Conservation (phyloP, 768 basidiomycete species). For the Phlebiopsis flavidoalba region DNA sequence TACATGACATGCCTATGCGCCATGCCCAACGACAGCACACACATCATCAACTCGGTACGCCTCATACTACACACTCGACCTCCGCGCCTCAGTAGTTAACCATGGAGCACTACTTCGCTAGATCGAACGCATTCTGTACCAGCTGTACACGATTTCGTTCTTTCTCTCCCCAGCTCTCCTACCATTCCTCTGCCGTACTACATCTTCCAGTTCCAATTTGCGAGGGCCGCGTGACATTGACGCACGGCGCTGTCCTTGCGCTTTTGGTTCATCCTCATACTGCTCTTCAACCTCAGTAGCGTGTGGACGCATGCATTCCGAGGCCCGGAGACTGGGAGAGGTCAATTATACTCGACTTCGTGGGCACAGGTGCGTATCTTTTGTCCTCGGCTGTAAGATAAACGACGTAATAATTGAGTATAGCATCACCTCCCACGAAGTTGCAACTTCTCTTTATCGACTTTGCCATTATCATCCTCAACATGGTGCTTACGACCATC, state of each 20-base stretch:
- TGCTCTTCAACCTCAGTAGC: slow-evolving; percentile 52
- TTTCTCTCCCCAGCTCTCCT: slow-evolving; percentile 67
- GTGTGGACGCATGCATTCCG: slow-evolving; percentile 57
- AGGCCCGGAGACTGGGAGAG: slow-evolving; percentile 54
- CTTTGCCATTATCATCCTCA: slow-evolving; percentile 60
- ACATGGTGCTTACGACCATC: slow-evolving; percentile 60
- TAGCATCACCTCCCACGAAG: slow-evolving; percentile 53
- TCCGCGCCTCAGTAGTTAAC: not conserved
- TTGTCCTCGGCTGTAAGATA: not conserved
- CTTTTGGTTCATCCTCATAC: slow-evolving; percentile 56
- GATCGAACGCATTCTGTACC: slow-evolving; percentile 70
- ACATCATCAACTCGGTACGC: slow-evolving; percentile 25
- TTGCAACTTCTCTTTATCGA: slow-evolving; percentile 63
- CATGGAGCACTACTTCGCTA: slow-evolving; percentile 21
- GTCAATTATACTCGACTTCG: slow-evolving; percentile 68
- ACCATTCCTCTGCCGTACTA: slow-evolving; percentile 49
- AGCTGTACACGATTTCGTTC: slow-evolving; percentile 72
- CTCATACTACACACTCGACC: not conserved
- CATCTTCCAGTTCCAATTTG: slow-evolving; percentile 58
- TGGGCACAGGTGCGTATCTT: slow-evolving; percentile 60
- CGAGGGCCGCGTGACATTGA: slow-evolving; percentile 66
- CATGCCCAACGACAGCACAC: slow-evolving; percentile 28
- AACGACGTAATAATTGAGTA: not conserved
- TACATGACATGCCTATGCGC: slow-evolving; percentile 28
- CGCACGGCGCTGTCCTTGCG: slow-evolving; percentile 58